Evolutionary conservation across 805 yeast genomes (phyloP).

Genomic region (Hanseniaspora meyeri): DNA sequence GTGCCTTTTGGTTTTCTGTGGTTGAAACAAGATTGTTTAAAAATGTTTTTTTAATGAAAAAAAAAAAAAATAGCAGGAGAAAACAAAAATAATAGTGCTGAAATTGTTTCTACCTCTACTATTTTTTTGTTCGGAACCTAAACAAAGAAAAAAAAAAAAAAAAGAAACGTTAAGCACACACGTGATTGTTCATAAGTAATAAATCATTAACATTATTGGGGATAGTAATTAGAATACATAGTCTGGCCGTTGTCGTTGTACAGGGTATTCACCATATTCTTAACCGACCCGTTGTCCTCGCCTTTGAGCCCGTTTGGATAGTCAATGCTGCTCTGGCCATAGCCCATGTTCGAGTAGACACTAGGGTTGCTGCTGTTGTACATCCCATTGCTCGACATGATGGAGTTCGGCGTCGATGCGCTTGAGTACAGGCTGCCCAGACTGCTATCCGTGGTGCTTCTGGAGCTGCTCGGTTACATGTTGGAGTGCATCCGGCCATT

Average conservation of each 20-base stretch:
- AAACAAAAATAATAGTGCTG: background rate
- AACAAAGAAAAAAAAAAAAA: background rate
- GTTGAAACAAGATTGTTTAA: background rate
- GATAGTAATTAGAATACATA: background rate
- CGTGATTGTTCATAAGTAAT: background rate
- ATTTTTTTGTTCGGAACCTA: background rate
- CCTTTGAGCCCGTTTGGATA: background rate
- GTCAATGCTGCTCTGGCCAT: background rate
- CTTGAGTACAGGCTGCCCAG: background rate
- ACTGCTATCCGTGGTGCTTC: background rate
- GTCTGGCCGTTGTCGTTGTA: background rate
- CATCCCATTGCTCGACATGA: background rate
- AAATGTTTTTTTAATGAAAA: background rate
- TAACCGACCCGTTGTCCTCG: background rate
- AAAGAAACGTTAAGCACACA: background rate
- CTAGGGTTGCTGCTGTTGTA: background rate
- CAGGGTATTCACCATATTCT: background rate
- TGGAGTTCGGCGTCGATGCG: background rate
- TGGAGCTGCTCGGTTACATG: background rate
- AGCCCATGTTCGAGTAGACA: background rate
- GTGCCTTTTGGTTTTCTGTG: background rate
- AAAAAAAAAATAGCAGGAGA: background rate
- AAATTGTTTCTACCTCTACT: no score
- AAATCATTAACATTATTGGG: background rate
- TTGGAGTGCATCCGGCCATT: background rate